Percentiles rank a stretch among this genome's conserved stretches.
These are phyloP conservation scores for Begonia peltatifolia DNA, from an alignment of 306 rosid species.

Conservation along the genomic window DNA sequence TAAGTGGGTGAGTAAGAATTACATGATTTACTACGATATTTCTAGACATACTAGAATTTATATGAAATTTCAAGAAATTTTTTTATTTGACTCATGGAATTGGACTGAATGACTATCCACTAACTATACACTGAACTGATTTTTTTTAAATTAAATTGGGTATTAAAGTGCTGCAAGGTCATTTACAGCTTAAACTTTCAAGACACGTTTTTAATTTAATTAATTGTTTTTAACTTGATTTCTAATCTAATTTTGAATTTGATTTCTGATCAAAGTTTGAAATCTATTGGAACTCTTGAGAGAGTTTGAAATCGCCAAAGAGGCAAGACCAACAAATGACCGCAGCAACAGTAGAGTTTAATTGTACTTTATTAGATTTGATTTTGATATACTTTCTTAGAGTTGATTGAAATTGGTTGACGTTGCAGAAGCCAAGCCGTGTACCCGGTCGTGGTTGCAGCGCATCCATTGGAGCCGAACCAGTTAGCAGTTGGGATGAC, in stretches of 20 bases:
- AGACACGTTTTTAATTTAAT: not conserved
- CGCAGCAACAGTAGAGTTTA: too few species aligned
- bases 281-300: not conserved
- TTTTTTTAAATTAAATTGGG: too few species aligned
- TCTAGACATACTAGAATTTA: too few species aligned
- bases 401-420: too few species aligned
- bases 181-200: too few species aligned
- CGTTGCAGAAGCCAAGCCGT: constrained; percentile 44
- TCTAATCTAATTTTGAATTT: not conserved
- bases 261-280: not conserved
- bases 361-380: not conserved
- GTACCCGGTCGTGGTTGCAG: constrained; percentile 56
- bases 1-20: constrained; percentile 41
- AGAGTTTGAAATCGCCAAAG: too few species aligned
- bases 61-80: too few species aligned
- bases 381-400: not conserved
- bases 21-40: not conserved
- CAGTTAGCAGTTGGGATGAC: constrained; percentile 70
- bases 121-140: too few species aligned
- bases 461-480: constrained; percentile 59
- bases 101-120: too few species aligned
- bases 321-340: too few species aligned
- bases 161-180: too few species aligned
- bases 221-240: not conserved
- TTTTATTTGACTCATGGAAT: too few species aligned